These are phyloP conservation scores for Aquilaria agallochum DNA, from an alignment of 441 rosid genomes.

Conservation along the genomic window DNA sequence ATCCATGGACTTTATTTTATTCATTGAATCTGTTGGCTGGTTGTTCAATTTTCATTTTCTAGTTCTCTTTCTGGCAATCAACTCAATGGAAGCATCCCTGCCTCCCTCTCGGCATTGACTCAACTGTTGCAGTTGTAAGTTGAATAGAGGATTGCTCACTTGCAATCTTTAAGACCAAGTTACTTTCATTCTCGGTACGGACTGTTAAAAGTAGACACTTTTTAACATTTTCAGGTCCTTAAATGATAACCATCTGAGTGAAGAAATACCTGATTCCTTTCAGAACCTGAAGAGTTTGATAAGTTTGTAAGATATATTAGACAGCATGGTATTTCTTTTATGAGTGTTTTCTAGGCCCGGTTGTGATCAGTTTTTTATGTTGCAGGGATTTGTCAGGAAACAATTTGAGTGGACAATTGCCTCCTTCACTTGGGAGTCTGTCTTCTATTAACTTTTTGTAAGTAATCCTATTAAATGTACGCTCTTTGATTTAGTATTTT, in stretches of 20 bases:
- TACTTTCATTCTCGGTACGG: conserved; percentile 5
- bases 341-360: conserved; percentile 9
- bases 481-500: not conserved
- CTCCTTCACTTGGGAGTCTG: conserved; percentile 58
- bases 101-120: conserved; percentile 33
- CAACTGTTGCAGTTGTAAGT: conserved; percentile 53
- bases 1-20: conserved; percentile 6
- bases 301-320: conserved; percentile 43
- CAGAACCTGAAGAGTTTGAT: conserved; percentile 47
- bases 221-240: conserved; percentile 45
- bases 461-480: conserved; percentile 20
- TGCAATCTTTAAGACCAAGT: not conserved
- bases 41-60: conserved; percentile 19
- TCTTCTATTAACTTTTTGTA: conserved; percentile 54
- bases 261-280: conserved; percentile 77
- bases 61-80: conserved; percentile 65
- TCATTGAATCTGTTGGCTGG: not conserved
- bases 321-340: not conserved
- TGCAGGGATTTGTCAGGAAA: conserved; percentile 77
- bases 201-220: conserved; percentile 8
- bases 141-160: conserved; percentile 1
- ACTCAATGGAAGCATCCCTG: conserved; percentile 58
- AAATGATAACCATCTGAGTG: conserved; percentile 57
- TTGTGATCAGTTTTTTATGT: conserved; percentile 14
- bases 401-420: conserved; percentile 65